Base-by-base conservation (phyloP, 2,329 filamentous ascomycete genomes). In the Dactylonectria macrodidyma region DNA sequence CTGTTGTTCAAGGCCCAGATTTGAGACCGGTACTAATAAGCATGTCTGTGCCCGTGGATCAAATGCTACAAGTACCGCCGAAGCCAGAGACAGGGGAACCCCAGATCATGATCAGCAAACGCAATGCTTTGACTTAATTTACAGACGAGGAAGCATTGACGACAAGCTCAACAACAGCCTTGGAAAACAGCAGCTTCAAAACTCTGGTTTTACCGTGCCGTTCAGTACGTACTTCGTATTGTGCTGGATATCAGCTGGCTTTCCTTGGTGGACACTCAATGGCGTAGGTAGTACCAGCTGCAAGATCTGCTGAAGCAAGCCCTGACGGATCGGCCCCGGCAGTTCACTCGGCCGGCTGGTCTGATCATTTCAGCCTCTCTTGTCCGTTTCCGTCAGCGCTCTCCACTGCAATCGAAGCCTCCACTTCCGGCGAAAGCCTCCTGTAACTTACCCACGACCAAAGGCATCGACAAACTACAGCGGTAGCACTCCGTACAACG, bases 291-390 rank as follows among this genome's bases (percentile, higher is more conserved):
- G 26, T 7, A 30, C 11, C 44, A 56, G 16, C 46, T 62, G 63
- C 58, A 66, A 52, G 52, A 66, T 66, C 52, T 56, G 58, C 59
- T 54, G 48, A 36, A 48, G 24, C 50, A 55, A 55, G 59, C 50
- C 59, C 38, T 58, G 58, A 54, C 36, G 51, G 16, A 34, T 61
- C 63, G 63, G 63, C 63, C 63, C 63, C 58, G 63, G 52, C 58
- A 54, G 24, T 66, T 66, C 63, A 61, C 63, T 61, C 58, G 62
- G 56, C 52, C 63, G 62, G 55, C 52, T 48, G 58, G 46, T 50
- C 52, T 61, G 64, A 52, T 50, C 52, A 51, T 58, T 54, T 36
- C 58, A 66, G 64, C 64, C 59, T 62, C 58, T 57, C 38, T 66
- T 62, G 64, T 51, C 64, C 62, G 36, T 41, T 66, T 66, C 47